Percentiles rank a stretch among this genome's conserved stretches.
These are phyloP conservation scores for Nelumbo lutea DNA, from an alignment of 164 flowering plant species.

Conservation along the genomic window DNA sequence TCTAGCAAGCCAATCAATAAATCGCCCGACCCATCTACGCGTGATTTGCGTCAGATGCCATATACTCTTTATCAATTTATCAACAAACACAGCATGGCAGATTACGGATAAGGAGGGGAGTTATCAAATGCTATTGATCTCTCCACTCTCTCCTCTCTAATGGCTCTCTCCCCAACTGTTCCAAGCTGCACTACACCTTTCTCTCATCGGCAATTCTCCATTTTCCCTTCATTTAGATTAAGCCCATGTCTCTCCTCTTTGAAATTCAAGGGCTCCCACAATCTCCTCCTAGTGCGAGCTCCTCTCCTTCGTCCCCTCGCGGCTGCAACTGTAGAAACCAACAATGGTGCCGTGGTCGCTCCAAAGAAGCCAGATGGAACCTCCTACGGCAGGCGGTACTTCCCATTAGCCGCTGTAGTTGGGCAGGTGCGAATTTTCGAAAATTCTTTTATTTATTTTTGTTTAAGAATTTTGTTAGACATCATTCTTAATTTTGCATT, in stretches of 20 bases:
- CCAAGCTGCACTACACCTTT: constrained; percentile 10
- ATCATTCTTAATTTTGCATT: constrained; percentile 2
- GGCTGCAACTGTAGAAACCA: constrained; percentile 35
- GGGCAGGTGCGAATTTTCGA: constrained; percentile 55
- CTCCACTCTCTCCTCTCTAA: constrained; percentile 3
- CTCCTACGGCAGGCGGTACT: constrained; percentile 68
- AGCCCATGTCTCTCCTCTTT: constrained; percentile 20
- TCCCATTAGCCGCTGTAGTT: constrained; percentile 94
- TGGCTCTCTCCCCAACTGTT: constrained; percentile 17
- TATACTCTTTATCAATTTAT: no score
- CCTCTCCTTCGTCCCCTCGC: constrained; percentile 17
- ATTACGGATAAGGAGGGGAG: neutral
- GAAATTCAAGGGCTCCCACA: constrained; percentile 12
- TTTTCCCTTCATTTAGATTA: constrained; percentile 17
- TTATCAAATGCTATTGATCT: neutral
- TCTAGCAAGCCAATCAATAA: no score
- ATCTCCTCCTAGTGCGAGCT: constrained; percentile 10
- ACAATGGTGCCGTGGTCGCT: constrained; percentile 51
- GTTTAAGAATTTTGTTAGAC: neutral
- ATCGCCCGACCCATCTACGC: no score
- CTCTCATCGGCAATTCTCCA: constrained; percentile 19
- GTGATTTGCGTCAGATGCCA: no score
- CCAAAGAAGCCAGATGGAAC: constrained; percentile 15
- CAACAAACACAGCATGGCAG: no score
- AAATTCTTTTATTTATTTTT: constrained; percentile 1